Evolutionary conservation across 169 alveolate species (phyloP).

Genomic region (Plasmodium relictum): DNA sequence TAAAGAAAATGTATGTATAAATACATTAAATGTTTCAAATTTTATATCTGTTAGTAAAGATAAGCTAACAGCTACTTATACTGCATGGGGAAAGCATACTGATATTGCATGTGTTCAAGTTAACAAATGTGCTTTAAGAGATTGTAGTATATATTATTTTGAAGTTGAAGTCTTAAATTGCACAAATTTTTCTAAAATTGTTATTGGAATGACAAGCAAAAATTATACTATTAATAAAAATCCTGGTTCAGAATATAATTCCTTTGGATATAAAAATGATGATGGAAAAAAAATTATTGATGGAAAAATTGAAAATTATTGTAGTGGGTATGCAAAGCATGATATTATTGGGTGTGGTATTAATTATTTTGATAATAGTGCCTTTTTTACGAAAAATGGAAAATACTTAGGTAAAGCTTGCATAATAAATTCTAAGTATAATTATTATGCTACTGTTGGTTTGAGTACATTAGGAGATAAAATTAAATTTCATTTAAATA

Average conservation of each 20-base stretch:
- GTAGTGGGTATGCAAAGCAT: conserved; percentile 83
- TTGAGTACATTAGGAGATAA: conserved; percentile 70
- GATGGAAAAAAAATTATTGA: conserved; percentile 82
- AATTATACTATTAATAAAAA: conserved; percentile 81
- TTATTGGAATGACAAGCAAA: conserved; percentile 85
- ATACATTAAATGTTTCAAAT: conserved; percentile 57
- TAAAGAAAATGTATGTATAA: conserved; percentile 47
- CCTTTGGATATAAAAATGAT: conserved; percentile 88
- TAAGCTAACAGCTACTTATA: conserved; percentile 62
- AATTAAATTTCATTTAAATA: conserved; percentile 65
- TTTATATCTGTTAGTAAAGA: conserved; percentile 68
- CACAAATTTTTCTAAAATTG: conserved; percentile 79
- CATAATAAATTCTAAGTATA: conserved; percentile 55
- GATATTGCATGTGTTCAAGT: conserved; percentile 86
- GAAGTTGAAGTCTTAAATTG: conserved; percentile 83
- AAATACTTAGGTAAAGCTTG: conserved; percentile 80
- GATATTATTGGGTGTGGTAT: conserved; percentile 90
- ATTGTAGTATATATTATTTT: conserved; percentile 85
- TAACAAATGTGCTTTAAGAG: conserved; percentile 83
- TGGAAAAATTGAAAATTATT: conserved; percentile 81
- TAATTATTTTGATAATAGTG: conserved; percentile 80
- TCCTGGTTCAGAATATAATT: conserved; percentile 86
- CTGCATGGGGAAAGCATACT: conserved; percentile 75
- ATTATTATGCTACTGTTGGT: conserved; percentile 78
- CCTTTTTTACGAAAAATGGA: conserved; percentile 88